phyloP scores from a whole-genome alignment of 345 rosid species.

The Pistacia integerrima region DNA sequence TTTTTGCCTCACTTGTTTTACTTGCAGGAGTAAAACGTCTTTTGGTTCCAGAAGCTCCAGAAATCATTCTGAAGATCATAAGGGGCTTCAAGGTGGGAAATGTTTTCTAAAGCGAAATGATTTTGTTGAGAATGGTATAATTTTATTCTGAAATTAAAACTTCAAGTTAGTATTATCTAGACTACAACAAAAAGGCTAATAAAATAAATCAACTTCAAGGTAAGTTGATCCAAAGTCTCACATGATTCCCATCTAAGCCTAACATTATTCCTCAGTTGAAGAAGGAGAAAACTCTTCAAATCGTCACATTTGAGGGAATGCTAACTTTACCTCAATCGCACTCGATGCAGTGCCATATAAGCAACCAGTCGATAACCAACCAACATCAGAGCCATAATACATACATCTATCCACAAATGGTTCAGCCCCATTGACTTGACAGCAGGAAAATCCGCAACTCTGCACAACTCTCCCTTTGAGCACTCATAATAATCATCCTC shows the following conservation, averaged over 20 bases:
- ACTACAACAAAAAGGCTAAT: slow-evolving; percentile 19
- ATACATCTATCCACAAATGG: slow-evolving; percentile 83
- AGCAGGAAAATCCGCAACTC: slow-evolving; percentile 83
- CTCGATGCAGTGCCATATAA: slow-evolving; percentile 77
- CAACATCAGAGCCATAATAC: slow-evolving; percentile 85
- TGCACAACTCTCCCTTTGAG: slow-evolving; percentile 67
- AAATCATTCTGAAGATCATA: slow-evolving; percentile 30
- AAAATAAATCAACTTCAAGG: slow-evolving; percentile 29
- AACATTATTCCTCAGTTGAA: slow-evolving; percentile 55
- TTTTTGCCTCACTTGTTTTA: slow-evolving; percentile 15
- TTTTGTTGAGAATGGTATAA: neutral
- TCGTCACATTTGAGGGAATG: slow-evolving; percentile 6
- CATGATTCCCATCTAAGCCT: slow-evolving; percentile 33
- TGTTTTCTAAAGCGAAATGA: neutral
- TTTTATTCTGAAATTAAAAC: slow-evolving; percentile 28
- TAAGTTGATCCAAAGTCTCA: slow-evolving; percentile 38
- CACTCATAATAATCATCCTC: slow-evolving; percentile 78
- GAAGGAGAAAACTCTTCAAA: slow-evolving; percentile 37
- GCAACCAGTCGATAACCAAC: slow-evolving; percentile 90
- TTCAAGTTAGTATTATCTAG: slow-evolving; percentile 29
- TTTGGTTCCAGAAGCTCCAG: slow-evolving; percentile 13
- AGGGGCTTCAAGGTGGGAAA: slow-evolving; percentile 24
- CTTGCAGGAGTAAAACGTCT: slow-evolving; percentile 18
- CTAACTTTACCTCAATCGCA: slow-evolving; percentile 51
- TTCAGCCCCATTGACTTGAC: slow-evolving; percentile 82